Evolutionary conservation across 2,329 filamentous ascomycete genomes (phyloP).

Genomic region (Leptographium lundbergii): DNA sequence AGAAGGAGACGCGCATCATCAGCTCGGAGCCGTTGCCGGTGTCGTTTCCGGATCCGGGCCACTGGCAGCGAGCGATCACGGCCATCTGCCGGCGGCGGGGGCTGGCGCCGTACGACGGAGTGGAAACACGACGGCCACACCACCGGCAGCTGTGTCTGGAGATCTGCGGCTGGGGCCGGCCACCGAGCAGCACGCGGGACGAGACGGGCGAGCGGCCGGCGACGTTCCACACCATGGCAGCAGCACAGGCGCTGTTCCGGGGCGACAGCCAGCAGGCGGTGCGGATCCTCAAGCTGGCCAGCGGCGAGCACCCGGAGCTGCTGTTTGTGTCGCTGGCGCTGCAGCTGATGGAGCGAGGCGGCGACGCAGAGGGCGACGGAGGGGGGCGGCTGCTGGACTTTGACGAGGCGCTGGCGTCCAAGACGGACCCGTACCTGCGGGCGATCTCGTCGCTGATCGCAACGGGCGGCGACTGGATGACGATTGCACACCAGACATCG

Average conservation of each 20-base stretch:
- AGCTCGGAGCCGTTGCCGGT: conserved; percentile 28
- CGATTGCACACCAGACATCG: conserved; percentile 59
- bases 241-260: conserved; percentile 63
- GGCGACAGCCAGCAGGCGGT: conserved; percentile 58
- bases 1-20: conserved; percentile 6
- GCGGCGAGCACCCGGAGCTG: conserved; percentile 48
- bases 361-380: background rate
- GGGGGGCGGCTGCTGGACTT: conserved; percentile 34
- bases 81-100: conserved; percentile 50
- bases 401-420: conserved; percentile 45
- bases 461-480: conserved; percentile 61
- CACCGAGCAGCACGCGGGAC: conserved; percentile 12
- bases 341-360: conserved; percentile 40
- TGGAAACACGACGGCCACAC: conserved; percentile 41
- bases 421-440: conserved; percentile 66
- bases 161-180: conserved; percentile 59
- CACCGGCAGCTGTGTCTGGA: conserved; percentile 65
- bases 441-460: conserved; percentile 69
- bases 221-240: conserved; percentile 55
- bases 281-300: conserved; percentile 55
- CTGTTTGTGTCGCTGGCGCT: conserved; percentile 55
- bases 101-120: conserved; percentile 28
- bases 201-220: conserved; percentile 33
- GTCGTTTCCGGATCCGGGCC: conserved; percentile 32
- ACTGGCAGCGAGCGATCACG: conserved; percentile 51